Percentiles rank a stretch among this genome's conserved stretches.
phyloP scores from a whole-genome alignment of 1,139 yeast species.

The Sugiyamaella novakii region DNA sequence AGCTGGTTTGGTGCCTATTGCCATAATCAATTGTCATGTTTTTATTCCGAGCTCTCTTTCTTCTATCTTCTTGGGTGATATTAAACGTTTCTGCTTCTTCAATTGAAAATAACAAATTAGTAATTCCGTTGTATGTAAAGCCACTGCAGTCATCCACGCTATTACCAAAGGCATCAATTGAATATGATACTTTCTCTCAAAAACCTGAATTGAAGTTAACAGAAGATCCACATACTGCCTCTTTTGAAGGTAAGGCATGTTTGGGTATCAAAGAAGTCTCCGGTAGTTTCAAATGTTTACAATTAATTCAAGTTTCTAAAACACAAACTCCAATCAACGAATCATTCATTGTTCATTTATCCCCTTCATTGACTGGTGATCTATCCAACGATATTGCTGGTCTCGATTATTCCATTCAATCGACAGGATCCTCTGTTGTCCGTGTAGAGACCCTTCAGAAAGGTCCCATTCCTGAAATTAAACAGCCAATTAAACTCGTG shows the following conservation, averaged over 20 bases:
- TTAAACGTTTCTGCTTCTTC: no score
- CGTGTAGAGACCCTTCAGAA: conserved; percentile 12
- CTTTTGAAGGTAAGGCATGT: conserved; percentile 29
- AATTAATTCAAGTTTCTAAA: conserved; percentile 20
- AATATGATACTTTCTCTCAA: conserved; percentile 2
- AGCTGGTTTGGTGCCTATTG: no score
- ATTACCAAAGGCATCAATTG: conserved; percentile 14
- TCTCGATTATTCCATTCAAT: conserved; percentile 18
- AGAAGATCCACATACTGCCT: conserved; percentile 7
- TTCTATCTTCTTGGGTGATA: no score
- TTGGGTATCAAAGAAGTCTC: conserved; percentile 29
- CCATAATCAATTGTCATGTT: no score
- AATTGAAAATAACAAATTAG: conserved; percentile 16
- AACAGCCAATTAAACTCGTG: conserved; percentile 36
- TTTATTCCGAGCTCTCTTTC: no score
- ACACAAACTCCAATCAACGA: conserved; percentile 12
- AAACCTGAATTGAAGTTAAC: conserved; percentile 4
- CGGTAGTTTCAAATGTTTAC: conserved; percentile 31
- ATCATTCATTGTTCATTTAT: conserved; percentile 24
- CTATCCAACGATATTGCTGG: conserved; percentile 19
- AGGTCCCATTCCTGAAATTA: conserved; percentile 35
- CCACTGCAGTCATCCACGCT: conserved; percentile 22
- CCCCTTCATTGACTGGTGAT: conserved; percentile 10
- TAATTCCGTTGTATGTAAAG: conserved; percentile 20
- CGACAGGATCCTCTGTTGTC: conserved; percentile 20